Evolutionary conservation across 2,329 filamentous ascomycete species (phyloP), one percentile per base, ranked within the genome.

Genomic region (Canariomyces notabilis): DNA sequence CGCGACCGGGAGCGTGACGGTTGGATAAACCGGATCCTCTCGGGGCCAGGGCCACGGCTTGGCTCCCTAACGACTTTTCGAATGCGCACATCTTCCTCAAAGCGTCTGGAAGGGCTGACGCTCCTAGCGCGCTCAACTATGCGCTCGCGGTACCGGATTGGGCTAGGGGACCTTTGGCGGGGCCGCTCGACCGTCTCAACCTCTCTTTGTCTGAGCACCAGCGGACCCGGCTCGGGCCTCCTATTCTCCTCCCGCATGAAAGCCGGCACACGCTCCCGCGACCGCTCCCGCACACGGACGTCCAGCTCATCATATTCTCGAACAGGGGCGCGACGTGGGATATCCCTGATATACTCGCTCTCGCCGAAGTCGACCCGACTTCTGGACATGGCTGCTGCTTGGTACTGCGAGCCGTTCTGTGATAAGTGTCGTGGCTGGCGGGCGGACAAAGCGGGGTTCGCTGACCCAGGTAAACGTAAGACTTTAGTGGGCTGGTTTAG

Each of bases 151-250:
- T 68, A 60, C 6, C 67, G 67, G 15, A 67, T 51, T 9, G 65
- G 60, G 41, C 59, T 64, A 19, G 72, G 71, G 48, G 69, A 73
- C 43, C 69, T 71, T 43, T 69, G 68, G 42, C 75, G 67, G 31
- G 64, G 61, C 34, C 67, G 65, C 59, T 79, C 75, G 49, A 75
- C 58, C 1, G 72, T 76, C 64, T 80, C 77, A 41, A 79, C 67
- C 46, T 80, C 75, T 37, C 76, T 70, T 54, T 74, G 66, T 42
- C 77, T 72, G 38, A 80, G 67, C 15, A 80, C 76, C 57, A 80
- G 61, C 31, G 71, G 68, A 3, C 76, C 76, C 20, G 70, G 63
- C 48, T 79, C 76, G 20, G 61, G 48, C 12, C 71, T 71, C 45
- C 74, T 68, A 21, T 53, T 61, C 33, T 77, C 74, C 2, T 77